phyloP scores from a whole-genome alignment of 73 alveolate species.

The Uronychia binucleata region DNA sequence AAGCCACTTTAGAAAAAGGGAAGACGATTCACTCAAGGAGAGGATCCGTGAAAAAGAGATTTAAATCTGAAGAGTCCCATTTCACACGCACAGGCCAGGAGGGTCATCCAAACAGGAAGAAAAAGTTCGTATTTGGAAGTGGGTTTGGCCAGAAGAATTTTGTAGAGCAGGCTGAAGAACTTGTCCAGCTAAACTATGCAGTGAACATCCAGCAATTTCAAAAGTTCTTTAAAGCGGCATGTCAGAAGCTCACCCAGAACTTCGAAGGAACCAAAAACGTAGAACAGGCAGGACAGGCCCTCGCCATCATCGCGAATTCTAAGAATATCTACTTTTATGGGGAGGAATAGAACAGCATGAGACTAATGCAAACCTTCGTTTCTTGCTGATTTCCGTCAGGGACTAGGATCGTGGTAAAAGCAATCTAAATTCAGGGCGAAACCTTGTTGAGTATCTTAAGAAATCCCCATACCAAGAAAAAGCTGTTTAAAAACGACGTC shows the following conservation, averaged over 20 bases:
- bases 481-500: neutral
- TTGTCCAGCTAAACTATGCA: neutral
- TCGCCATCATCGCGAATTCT: neutral
- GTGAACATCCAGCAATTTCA: neutral
- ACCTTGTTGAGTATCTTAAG: neutral
- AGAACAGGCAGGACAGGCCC: neutral
- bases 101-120: no score
- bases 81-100: no score
- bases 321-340: neutral
- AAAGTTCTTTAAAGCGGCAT: neutral
- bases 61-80: no score
- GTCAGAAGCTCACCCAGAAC: neutral
- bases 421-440: neutral
- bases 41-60: no score
- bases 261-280: neutral
- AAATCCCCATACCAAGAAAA: neutral
- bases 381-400: neutral
- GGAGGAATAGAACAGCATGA: neutral
- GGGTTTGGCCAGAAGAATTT: neutral
- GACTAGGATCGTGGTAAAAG: neutral
- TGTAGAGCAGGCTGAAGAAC: neutral
- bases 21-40: no score
- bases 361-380: neutral
- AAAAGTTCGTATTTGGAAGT: neutral
- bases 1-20: no score